These are phyloP conservation scores for Fusarium sp. DNA, from an alignment of 2,329 filamentous ascomycete species.

Conservation along the genomic window DNA sequence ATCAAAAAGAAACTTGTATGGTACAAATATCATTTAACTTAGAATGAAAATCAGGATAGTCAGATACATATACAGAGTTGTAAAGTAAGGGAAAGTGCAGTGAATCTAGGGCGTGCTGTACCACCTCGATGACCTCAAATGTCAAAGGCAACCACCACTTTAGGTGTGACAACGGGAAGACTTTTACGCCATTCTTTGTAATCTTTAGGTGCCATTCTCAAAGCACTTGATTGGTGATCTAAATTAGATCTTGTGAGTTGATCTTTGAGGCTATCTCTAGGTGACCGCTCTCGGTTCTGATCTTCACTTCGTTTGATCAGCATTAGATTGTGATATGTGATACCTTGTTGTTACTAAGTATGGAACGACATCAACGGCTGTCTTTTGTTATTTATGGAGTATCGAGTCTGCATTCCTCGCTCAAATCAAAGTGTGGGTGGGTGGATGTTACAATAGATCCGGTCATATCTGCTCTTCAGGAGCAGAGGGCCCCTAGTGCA, in stretches of 20 bases:
- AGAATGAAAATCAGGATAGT: too few relatives aligned
- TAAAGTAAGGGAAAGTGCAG: too few relatives aligned
- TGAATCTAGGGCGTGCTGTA: background rate
- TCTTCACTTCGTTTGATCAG: too few relatives aligned
- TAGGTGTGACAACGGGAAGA: background rate
- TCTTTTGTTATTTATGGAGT: background rate
- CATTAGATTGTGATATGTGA: background rate
- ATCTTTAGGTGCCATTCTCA: background rate
- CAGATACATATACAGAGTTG: too few relatives aligned
- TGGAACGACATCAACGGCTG: constrained; percentile 28
- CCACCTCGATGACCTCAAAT: too few relatives aligned
- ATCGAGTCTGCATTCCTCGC: background rate
- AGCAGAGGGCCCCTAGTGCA: background rate
- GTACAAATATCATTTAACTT: too few relatives aligned
- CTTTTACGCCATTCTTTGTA: background rate
- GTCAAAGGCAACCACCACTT: background rate
- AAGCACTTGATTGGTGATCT: background rate
- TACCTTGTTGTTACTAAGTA: background rate
- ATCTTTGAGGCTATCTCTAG: constrained; percentile 4
- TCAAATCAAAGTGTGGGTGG: background rate
- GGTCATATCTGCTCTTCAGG: background rate
- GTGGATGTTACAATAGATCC: background rate
- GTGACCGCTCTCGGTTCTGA: background rate
- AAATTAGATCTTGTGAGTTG: background rate
- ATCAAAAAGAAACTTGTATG: background rate